phyloP scores from a whole-genome alignment of 108 stramenopile species.

The Cyclotella sp. region DNA sequence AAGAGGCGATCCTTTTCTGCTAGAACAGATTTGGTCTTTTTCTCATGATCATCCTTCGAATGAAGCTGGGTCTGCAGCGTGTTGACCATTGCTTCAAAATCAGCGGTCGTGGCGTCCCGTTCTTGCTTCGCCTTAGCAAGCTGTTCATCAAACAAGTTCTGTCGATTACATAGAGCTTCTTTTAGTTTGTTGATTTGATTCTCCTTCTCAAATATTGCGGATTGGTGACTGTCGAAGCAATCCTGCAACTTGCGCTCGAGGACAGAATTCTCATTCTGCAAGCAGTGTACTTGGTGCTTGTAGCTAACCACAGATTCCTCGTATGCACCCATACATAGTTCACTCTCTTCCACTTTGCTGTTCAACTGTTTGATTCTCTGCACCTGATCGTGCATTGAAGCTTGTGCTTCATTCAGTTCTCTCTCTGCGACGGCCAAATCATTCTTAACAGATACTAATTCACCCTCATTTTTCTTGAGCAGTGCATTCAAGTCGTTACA shows the following conservation, averaged over 20 bases:
- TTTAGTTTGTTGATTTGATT: conserved; percentile 39
- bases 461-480: conserved; percentile 1
- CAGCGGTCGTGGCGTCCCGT: conserved; percentile 23
- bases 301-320: conserved; percentile 40
- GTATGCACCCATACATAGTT: conserved; percentile 20
- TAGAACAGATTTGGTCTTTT: conserved; percentile 20
- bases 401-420: conserved; percentile 30
- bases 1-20: conserved; percentile 3
- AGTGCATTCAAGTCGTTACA: conserved; percentile 30
- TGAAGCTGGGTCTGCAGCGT: conserved; percentile 31
- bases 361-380: conserved; percentile 21
- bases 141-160: conserved; percentile 40
- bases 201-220: conserved; percentile 29
- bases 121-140: conserved; percentile 32
- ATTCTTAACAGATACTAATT: conserved; percentile 20
- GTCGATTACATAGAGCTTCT: conserved; percentile 24
- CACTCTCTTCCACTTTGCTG: conserved; percentile 17
- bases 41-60: conserved; percentile 21
- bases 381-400: neutral
- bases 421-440: conserved; percentile 32
- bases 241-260: conserved; percentile 13
- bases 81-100: conserved; percentile 42
- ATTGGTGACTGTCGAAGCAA: neutral
- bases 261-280: conserved; percentile 23
- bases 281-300: conserved; percentile 31